phyloP scores from a whole-genome alignment of 2,329 filamentous ascomycete species.

The Amauroascus verrucosus region DNA sequence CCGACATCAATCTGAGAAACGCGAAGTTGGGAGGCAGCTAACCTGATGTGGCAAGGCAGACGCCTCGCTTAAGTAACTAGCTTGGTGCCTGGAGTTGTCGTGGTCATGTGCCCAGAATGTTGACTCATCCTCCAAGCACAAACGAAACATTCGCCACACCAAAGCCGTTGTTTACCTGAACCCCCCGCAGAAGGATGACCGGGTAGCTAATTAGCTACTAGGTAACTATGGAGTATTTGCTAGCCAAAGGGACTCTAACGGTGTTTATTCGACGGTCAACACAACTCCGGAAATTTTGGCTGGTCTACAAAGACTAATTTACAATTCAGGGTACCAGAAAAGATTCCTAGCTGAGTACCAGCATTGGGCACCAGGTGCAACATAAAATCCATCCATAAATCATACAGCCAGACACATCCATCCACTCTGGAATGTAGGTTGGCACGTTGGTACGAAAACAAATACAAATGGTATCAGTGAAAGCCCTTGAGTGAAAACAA shows the following conservation, averaged over 20 bases:
- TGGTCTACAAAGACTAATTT: background rate
- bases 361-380: background rate
- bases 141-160: too few species aligned
- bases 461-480: background rate
- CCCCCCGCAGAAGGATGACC: too few species aligned
- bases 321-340: background rate
- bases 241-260: too few species aligned
- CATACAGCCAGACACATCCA: background rate
- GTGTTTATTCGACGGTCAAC: too few species aligned
- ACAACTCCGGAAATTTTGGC: too few species aligned
- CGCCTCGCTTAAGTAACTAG: slow-evolving; percentile 1
- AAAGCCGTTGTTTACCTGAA: too few species aligned
- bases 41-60: slow-evolving; percentile 6
- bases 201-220: too few species aligned
- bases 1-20: slow-evolving; percentile 1
- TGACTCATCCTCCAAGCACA: too few species aligned
- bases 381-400: background rate
- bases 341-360: background rate
- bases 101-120: slow-evolving; percentile 2
- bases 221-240: too few species aligned
- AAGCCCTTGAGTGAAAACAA: background rate
- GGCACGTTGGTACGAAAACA: background rate
- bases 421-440: background rate
- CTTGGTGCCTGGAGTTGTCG: background rate
- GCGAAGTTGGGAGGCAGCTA: slow-evolving; percentile 2